Evolutionary conservation across 2,329 filamentous ascomycete species (phyloP).

Genomic region (Fusarium sacchari): DNA sequence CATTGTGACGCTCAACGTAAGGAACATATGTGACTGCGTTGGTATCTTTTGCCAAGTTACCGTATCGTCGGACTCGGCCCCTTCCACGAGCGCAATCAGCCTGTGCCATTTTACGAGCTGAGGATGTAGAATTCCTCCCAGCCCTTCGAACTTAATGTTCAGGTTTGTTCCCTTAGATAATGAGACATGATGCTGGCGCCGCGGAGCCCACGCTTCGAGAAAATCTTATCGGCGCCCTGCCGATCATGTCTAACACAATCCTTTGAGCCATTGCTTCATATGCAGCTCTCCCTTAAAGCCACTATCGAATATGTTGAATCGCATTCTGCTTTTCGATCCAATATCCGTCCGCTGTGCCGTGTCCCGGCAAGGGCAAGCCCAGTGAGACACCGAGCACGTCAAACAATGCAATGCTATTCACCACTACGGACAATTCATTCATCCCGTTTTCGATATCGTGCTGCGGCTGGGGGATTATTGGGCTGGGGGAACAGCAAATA

Average conservation of each 20-base stretch:
- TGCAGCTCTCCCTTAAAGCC: neutral
- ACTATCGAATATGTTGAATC: neutral
- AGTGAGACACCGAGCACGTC: neutral
- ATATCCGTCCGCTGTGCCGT: neutral
- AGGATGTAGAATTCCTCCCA: neutral
- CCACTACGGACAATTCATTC: neutral
- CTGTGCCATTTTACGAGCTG: neutral
- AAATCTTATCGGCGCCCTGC: neutral
- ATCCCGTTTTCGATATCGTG: neutral
- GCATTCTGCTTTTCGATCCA: neutral
- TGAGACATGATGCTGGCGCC: neutral
- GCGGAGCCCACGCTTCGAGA: too few species aligned
- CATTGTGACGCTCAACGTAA: neutral
- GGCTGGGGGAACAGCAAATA: neutral
- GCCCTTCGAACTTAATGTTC: too few species aligned
- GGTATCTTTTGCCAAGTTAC: fast-evolving
- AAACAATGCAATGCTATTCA: neutral
- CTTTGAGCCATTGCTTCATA: neutral
- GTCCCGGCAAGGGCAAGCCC: neutral
- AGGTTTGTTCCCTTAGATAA: too few species aligned
- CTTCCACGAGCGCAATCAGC: neutral
- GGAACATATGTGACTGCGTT: neutral
- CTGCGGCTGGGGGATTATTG: neutral
- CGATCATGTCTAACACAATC: neutral
- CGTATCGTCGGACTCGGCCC: too few species aligned